phyloP scores from a whole-genome alignment of 2,329 filamentous ascomycete genomes.

The Colletotrichum costaricense region DNA sequence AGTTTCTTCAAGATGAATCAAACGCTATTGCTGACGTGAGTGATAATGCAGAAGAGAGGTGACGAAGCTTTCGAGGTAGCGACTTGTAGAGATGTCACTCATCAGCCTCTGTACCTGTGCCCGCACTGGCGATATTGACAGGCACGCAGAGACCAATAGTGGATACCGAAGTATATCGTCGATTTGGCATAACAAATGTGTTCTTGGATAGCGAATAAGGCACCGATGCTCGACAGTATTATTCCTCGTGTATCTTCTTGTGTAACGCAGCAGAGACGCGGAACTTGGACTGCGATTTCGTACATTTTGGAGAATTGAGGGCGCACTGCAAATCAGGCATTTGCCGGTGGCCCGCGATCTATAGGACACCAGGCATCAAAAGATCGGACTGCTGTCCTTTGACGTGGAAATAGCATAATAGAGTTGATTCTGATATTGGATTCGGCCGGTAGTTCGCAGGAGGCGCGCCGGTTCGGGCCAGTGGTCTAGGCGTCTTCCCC shows the following conservation, averaged over 20 bases:
- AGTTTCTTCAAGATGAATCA: neutral
- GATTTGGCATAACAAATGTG: conserved; percentile 14
- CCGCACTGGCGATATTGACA: neutral
- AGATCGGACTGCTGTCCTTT: neutral
- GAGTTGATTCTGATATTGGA: neutral
- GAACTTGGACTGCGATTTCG: neutral
- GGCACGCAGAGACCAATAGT: neutral
- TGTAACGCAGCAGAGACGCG: neutral
- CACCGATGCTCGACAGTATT: neutral
- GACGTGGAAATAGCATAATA: neutral
- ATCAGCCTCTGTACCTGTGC: neutral
- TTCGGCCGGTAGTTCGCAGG: neutral
- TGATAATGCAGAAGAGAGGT: conserved; percentile 3
- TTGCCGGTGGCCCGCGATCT: neutral
- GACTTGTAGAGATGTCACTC: neutral
- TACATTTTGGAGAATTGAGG: neutral
- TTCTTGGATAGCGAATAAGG: neutral
- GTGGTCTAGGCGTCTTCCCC: conserved; percentile 6
- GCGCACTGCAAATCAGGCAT: neutral
- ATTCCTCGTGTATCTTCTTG: neutral
- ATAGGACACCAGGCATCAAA: neutral
- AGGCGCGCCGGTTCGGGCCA: neutral
- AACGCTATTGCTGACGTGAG: neutral
- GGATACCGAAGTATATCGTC: conserved; percentile 13
- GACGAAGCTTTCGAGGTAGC: conserved; percentile 3